Percentiles rank a stretch among this genome's conserved stretches.
phyloP scores from a whole-genome alignment of 441 rosid genomes.

The Gossypium schwendimanii region DNA sequence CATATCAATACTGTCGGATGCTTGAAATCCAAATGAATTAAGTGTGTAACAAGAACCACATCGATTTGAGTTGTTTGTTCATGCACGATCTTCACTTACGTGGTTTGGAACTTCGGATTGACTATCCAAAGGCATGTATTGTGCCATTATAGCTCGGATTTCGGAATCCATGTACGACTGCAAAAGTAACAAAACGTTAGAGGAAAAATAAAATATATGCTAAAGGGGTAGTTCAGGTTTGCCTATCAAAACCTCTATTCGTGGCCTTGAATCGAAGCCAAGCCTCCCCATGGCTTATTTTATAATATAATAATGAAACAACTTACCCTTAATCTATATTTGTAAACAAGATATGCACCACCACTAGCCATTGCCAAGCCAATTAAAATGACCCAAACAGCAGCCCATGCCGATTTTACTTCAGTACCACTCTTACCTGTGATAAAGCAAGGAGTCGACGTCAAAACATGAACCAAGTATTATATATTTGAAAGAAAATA shows the following conservation, averaged over 20 bases:
- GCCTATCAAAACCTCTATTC: neutral
- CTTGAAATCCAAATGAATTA: constrained; percentile 15
- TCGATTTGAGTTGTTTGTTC: constrained; percentile 16
- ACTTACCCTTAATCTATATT: constrained; percentile 86
- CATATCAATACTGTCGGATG: constrained; percentile 18
- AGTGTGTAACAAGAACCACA: neutral
- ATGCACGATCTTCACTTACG: constrained; percentile 48
- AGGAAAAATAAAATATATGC: neutral
- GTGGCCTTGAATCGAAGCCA: neutral
- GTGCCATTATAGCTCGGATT: constrained; percentile 99
- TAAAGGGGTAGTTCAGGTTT: neutral
- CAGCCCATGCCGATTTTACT: constrained; percentile 77
- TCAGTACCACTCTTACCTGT: constrained; percentile 63
- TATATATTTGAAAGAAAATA: neutral
- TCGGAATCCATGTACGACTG: constrained; percentile 99
- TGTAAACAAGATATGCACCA: constrained; percentile 88
- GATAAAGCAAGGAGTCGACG: neutral
- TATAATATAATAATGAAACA: neutral
- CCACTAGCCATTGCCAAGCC: constrained; percentile 76
- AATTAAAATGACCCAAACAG: constrained; percentile 73
- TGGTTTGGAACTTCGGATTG: constrained; percentile 74
- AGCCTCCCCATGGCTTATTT: neutral
- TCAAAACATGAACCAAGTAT: constrained; percentile 17
- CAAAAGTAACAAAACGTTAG: constrained; percentile 16
- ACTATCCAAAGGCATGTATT: constrained; percentile 96